phyloP scores from a whole-genome alignment of 1,139 yeast genomes.

The Fermentozyma sake region DNA sequence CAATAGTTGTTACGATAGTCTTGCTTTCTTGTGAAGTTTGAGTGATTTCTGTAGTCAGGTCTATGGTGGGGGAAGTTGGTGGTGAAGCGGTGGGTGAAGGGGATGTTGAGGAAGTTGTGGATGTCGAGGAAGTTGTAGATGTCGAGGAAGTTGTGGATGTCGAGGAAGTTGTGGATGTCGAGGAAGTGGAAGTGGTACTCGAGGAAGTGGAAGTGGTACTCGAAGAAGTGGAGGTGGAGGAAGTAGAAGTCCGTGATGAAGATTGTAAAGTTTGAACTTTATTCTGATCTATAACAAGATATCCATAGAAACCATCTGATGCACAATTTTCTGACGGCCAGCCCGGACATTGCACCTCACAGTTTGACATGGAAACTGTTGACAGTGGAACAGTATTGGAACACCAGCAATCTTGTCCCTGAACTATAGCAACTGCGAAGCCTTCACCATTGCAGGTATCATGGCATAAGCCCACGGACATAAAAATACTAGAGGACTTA shows the following conservation, averaged over 20 bases:
- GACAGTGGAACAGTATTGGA: constrained; percentile 47
- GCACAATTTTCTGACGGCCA: constrained; percentile 33
- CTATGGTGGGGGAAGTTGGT: constrained; percentile 2
- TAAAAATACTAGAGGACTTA: constrained; percentile 17
- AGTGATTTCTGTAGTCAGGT: too few species aligned
- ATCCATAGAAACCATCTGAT: constrained; percentile 29
- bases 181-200: constrained; percentile 2
- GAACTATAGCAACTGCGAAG: constrained; percentile 55
- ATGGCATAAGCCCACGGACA: constrained; percentile 56
- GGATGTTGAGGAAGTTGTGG: constrained; percentile 13
- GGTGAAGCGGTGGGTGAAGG: constrained; percentile 14
- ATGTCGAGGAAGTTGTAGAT: constrained; percentile 2
- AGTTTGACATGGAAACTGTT: constrained; percentile 28
- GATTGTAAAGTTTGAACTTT: constrained; percentile 8
- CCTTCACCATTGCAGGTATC: constrained; percentile 40
- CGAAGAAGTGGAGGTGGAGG: constrained; percentile 6
- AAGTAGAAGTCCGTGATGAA: constrained; percentile 8
- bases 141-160: constrained; percentile 12
- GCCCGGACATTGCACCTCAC: constrained; percentile 52
- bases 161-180: constrained; percentile 6
- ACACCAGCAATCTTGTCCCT: constrained; percentile 55
- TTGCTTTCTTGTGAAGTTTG: too few species aligned
- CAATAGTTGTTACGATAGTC: too few species aligned
- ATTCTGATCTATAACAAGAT: constrained; percentile 24
- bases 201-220: constrained; percentile 3